A percentile compares a stretch with the other conserved stretches of the same genome.
Evolutionary conservation across 352 stramenopile genomes (phyloP).

Genomic region (Globisporangium polare): DNA sequence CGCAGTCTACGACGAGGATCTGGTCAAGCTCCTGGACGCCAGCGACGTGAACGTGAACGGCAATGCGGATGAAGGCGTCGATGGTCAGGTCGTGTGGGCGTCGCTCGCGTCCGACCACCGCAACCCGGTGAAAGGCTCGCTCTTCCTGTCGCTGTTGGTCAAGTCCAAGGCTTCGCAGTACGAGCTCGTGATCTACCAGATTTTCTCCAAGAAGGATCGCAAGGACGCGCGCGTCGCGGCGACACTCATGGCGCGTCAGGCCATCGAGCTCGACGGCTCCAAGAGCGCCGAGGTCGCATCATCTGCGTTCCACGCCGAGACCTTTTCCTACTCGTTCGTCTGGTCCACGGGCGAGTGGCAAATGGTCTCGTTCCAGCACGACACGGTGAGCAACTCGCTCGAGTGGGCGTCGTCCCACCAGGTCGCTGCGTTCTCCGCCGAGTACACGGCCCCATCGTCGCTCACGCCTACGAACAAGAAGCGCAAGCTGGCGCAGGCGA

Average conservation of each 20-base stretch:
- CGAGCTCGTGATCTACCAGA: constrained; percentile 56
- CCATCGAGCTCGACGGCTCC: constrained; percentile 14
- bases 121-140: constrained; percentile 50
- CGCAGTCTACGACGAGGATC: constrained; percentile 49
- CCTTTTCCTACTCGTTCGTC: constrained; percentile 65
- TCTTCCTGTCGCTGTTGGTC: constrained; percentile 62
- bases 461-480: constrained; percentile 47
- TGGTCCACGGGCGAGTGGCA: constrained; percentile 56
- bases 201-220: constrained; percentile 33
- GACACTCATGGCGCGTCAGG: constrained; percentile 30
- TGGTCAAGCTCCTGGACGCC: constrained; percentile 39
- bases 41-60: constrained; percentile 16
- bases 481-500: constrained; percentile 41
- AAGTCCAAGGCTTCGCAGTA: constrained; percentile 33
- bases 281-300: constrained; percentile 27
- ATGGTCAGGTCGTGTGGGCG: constrained; percentile 43
- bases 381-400: constrained; percentile 41
- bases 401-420: constrained; percentile 36
- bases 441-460: constrained; percentile 18
- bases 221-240: constrained; percentile 29
- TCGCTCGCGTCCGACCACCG: constrained; percentile 47
- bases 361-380: constrained; percentile 40
- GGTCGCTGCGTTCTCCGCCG: constrained; percentile 27
- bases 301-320: constrained; percentile 67
- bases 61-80: constrained; percentile 14